Evolutionary conservation across 2,329 filamentous ascomycete genomes (phyloP), one percentile per base, ranked within the genome.

Genomic region (Gremmenia infestans): DNA sequence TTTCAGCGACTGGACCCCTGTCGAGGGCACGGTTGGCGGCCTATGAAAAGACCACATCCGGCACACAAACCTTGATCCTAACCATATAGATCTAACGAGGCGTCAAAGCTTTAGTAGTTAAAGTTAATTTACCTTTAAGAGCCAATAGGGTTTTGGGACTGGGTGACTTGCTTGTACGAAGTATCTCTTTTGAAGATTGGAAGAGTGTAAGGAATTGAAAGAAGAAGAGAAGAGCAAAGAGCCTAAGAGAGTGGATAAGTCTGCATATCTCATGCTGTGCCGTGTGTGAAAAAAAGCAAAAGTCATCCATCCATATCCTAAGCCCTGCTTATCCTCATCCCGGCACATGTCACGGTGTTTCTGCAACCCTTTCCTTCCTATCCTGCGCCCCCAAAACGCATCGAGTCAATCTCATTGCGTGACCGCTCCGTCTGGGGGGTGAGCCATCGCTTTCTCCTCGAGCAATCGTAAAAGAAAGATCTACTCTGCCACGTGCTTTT

Each of bases 1-100:
- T 39, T 57, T 55, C 57, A 56, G 56, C 51, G 46, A 55, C 17
- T 37, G 17, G 5, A 4, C 55, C 55, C 58, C 28, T 55, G 52
- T 47, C n/a, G 19, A 54, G 47, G 42, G 52, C 58, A 60, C 56
- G 55, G 57, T 37, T 43, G 32, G 43, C 55, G 57, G 61, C 59
- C 57, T 60, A 60, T 59, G 52, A 61, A 32, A 54, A 47, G 56
- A 40, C 52, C 54, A 47, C 55, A 46, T 55, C 60, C 61, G 58
- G 54, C 23, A 32, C 22, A 36, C 1, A 12, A 59, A 22, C 57
- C 61, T 39, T 58, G 57, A 57, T 52, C 56, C 61, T 48, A 23
- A 54, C 35, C 40, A 11, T 32, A 28, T 25, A 51, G 5, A 15
- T 28, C 39, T 36, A 6, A 36, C 25, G 19, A 48, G 48, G 42